Conservation (phyloP, 306 rosid species). For the Lablab purpureus region DNA sequence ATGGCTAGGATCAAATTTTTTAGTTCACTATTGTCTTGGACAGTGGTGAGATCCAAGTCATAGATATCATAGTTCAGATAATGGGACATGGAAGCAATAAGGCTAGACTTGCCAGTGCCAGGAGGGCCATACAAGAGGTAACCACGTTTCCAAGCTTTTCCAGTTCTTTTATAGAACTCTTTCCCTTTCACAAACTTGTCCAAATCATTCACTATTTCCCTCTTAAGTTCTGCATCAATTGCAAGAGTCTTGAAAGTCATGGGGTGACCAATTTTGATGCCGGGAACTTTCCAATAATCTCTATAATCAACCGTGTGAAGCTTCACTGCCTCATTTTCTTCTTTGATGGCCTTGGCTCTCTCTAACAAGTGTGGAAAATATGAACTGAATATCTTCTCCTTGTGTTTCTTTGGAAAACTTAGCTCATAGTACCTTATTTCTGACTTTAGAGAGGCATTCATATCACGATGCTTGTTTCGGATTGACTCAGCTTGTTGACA, state of each 20-base stretch:
- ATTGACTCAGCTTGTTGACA: constrained; percentile 32
- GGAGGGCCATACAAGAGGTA: constrained; percentile 68
- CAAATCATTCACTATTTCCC: constrained; percentile 53
- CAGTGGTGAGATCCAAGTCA: constrained; percentile 59
- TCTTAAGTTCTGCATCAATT: constrained; percentile 51
- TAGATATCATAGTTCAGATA: constrained; percentile 62
- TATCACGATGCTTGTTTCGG: neutral
- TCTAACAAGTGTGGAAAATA: constrained; percentile 56
- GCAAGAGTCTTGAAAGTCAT: constrained; percentile 57
- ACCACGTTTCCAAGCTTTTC: constrained; percentile 70
- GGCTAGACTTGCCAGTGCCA: constrained; percentile 66
- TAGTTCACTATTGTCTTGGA: constrained; percentile 27
- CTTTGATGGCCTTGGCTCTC: constrained; percentile 49
- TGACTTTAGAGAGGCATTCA: constrained; percentile 13
- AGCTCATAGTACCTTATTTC: constrained; percentile 43
- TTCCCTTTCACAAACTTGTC: constrained; percentile 51
- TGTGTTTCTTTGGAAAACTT: constrained; percentile 54
- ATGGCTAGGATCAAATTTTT: constrained; percentile 50
- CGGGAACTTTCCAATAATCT: neutral
- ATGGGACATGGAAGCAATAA: constrained; percentile 65
- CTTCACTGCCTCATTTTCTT: constrained; percentile 47
- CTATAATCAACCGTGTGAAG: constrained; percentile 36
- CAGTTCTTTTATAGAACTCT: constrained; percentile 56
- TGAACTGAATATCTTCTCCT: constrained; percentile 43
- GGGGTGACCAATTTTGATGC: constrained; percentile 52